Base-by-base conservation (phyloP, 2,329 filamentous ascomycete genomes). In the Orbilia brochopaga region DNA sequence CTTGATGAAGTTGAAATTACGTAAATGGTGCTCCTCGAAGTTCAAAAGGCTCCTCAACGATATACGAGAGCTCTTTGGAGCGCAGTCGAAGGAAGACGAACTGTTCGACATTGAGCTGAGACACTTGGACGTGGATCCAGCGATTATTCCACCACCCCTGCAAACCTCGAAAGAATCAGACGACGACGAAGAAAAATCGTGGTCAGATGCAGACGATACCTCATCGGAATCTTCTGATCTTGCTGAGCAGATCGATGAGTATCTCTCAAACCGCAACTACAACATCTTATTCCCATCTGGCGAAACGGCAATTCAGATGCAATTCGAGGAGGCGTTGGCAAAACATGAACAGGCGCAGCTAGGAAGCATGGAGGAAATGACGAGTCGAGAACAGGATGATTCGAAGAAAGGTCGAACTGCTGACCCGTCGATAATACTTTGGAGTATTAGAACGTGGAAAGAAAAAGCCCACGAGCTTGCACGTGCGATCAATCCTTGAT, bases 181-280 rank as follows among this genome's bases (percentile, higher is more conserved):
- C 32, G 15, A 3, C 21, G 6, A 27, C 40, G 40, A 19, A 58
- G 6, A 1, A 7, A 8, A 27, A 37, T 59, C 17, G 13, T n/a
- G 46, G 50, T 6, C 42, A 30, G 23, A 44, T 10, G 7, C 8
- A 17, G 10, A 57, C 23, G 42, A 44, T 32, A 6, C 8, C n/a
- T 5, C 11, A 1, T 27, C n/a, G 3, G 35, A 52, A 21, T 11
- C 23, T 13, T n/a, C 51, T 8, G 19, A 61, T 37, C 51, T 57
- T 17, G 35, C 27, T 6, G 30, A 50, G 8, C 17, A 60, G 8
- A 37, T 32, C n/a, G 44, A 52, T 10, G 35, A 32, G 1, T 69
- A 53, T 23, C 42, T 62, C 15, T 24, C 65, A 5, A 62, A 62
- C 46, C 52, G 57, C 19, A 69, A 69, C 46, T 69, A 56, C 24